These are phyloP conservation scores for Paramarasmius palmivorus DNA, from an alignment of 1,284 basidiomycete species.

Conservation along the genomic window DNA sequence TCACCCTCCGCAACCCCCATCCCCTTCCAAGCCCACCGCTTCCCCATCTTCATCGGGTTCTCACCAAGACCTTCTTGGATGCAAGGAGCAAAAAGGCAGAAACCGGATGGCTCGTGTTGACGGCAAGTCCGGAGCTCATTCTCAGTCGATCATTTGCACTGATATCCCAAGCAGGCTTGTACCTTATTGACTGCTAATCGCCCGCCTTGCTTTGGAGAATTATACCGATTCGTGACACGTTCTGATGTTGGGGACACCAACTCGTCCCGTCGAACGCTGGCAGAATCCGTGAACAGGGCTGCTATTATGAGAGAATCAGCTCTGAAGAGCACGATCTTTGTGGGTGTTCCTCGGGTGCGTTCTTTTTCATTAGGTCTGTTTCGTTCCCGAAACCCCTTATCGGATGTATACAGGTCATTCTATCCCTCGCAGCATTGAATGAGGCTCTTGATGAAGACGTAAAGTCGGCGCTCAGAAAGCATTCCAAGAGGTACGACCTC, in stretches of 20 bases:
- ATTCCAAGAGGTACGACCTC: slow-evolving; percentile 62
- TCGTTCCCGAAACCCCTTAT: slow-evolving; percentile 11
- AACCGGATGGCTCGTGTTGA: slow-evolving; percentile 82
- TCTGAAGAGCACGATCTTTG: slow-evolving; percentile 91
- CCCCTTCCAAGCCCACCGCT: slow-evolving; percentile 60
- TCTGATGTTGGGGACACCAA: slow-evolving; percentile 42
- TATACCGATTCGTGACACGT: slow-evolving; percentile 78
- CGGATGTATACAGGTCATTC: slow-evolving; percentile 65
- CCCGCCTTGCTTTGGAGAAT: slow-evolving; percentile 74
- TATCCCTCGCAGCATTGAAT: slow-evolving; percentile 76
- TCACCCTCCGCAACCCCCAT: slow-evolving; percentile 69
- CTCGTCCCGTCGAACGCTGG: slow-evolving; percentile 42
- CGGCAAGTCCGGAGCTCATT: slow-evolving; percentile 46
- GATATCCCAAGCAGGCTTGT: slow-evolving; percentile 58
- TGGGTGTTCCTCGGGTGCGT: slow-evolving; percentile 86
- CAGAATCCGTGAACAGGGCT: slow-evolving; percentile 66
- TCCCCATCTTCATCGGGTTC: slow-evolving; percentile 53
- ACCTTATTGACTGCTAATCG: slow-evolving; percentile 83
- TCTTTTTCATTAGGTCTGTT: slow-evolving; percentile 9
- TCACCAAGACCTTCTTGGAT: slow-evolving; percentile 59
- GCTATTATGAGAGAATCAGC: slow-evolving; percentile 91
- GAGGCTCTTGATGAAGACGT: slow-evolving; percentile 81
- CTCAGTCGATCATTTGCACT: slow-evolving; percentile 14
- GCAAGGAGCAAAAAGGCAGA: slow-evolving; percentile 66
- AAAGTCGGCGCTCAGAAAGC: slow-evolving; percentile 63